Evolutionary conservation across 768 basidiomycete genomes (phyloP).

Genomic region (Suillus plorans): DNA sequence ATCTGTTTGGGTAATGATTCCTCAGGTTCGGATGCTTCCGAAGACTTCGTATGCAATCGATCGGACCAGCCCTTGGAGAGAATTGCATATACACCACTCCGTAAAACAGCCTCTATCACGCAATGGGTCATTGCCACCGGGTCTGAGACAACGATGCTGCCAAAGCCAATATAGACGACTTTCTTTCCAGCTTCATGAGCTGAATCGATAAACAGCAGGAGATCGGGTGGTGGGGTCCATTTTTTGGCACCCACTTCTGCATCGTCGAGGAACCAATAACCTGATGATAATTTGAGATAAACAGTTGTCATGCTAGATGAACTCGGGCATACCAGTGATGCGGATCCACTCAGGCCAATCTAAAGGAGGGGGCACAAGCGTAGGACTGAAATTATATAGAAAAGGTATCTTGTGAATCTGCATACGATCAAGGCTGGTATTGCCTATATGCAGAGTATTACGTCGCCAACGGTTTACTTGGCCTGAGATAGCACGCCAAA

Average conservation of each 20-base stretch:
- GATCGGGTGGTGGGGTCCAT: conserved; percentile 83
- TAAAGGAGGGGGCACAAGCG: conserved; percentile 86
- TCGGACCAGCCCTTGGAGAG: conserved; percentile 99
- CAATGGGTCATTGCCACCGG: conserved; percentile 89
- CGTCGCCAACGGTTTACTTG: conserved; percentile 95
- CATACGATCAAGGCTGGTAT: conserved; percentile 92
- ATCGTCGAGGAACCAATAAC: conserved; percentile 97
- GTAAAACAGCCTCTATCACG: conserved; percentile 83
- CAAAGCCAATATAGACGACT: conserved; percentile 96
- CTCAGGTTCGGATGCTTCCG: conserved; percentile 60
- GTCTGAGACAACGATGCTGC: conserved; percentile 95
- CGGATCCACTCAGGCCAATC: conserved; percentile 99
- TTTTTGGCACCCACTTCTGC: conserved; percentile 86
- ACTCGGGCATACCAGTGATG: conserved; percentile 62
- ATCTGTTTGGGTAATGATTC: conserved; percentile 77
- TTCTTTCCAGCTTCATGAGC: conserved; percentile 79
- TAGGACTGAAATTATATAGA: conserved; percentile 94
- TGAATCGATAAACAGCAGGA: conserved; percentile 79
- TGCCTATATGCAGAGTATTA: conserved; percentile 67
- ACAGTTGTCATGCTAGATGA: conserved; percentile 7
- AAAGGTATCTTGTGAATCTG: conserved; percentile 98
- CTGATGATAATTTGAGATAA: conserved; percentile 36
- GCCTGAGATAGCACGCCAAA: conserved; percentile 92
- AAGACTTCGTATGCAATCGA: conserved; percentile 67
- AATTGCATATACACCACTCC: conserved; percentile 88